Conservation (phyloP, 768 basidiomycete genomes). For the Lentinus brumalis region DNA sequence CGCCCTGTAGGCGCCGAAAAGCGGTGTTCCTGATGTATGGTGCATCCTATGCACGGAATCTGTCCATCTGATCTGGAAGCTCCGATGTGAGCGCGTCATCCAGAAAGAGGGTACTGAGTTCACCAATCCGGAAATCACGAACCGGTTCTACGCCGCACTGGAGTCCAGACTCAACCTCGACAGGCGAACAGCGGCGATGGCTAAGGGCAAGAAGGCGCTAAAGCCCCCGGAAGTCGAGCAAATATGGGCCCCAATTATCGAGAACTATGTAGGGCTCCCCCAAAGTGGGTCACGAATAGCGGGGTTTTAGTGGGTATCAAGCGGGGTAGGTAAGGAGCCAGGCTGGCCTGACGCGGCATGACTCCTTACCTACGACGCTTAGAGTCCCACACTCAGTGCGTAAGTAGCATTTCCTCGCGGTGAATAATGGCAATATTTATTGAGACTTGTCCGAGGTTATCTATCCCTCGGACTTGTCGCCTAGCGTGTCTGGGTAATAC, state of each 20-base stretch:
- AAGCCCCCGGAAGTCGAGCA: no score
- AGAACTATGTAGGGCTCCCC: neutral
- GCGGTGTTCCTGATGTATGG: no score
- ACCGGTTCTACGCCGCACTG: no score
- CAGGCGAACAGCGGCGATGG: no score
- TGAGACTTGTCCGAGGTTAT: neutral
- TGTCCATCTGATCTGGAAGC: slow-evolving; percentile 7
- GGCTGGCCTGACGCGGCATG: neutral
- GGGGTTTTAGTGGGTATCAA: slow-evolving; percentile 11
- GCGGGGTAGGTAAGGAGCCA: neutral
- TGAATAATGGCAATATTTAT: no score
- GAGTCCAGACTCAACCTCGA: no score
- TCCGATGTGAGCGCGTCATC: slow-evolving; percentile 6
- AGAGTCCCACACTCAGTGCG: slow-evolving; percentile 13
- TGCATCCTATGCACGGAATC: neutral
- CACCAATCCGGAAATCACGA: neutral
- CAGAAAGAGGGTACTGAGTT: neutral
- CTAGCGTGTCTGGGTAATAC: neutral
- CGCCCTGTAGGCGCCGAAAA: no score
- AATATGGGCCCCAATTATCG: neutral
- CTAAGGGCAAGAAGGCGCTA: no score
- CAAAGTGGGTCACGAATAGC: neutral
- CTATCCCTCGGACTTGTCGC: neutral
- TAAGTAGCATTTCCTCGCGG: slow-evolving; percentile 9
- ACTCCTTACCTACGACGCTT: neutral